Evolutionary conservation across 2,329 filamentous ascomycete genomes (phyloP).

Genomic region (Clonostachys chloroleuca): DNA sequence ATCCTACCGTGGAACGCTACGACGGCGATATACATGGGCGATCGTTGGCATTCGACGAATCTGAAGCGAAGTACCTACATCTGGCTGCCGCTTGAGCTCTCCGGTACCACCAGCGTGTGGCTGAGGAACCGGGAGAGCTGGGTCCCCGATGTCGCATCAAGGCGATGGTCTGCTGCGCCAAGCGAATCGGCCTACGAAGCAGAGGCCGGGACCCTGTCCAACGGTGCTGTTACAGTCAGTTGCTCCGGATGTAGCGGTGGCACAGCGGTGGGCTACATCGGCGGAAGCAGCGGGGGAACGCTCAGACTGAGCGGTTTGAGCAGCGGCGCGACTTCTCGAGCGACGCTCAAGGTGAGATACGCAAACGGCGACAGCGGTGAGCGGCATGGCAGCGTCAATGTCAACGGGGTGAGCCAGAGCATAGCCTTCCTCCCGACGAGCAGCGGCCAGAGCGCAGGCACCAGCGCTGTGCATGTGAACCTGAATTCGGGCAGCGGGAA

Average conservation of each 20-base stretch:
- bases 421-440: slow-evolving; percentile 50
- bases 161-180: slow-evolving; percentile 36
- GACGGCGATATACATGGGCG: slow-evolving; percentile 58
- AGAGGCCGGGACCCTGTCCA: slow-evolving; percentile 37
- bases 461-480: slow-evolving; percentile 40
- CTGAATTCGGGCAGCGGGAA: slow-evolving; percentile 41
- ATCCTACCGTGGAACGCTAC: slow-evolving; percentile 38
- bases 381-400: slow-evolving; percentile 46
- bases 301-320: slow-evolving; percentile 44
- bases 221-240: slow-evolving; percentile 35
- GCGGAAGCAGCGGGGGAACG: slow-evolving; percentile 38
- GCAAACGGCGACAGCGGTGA: slow-evolving; percentile 49
- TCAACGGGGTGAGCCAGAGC: slow-evolving; percentile 47
- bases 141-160: slow-evolving; percentile 37
- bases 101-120: slow-evolving; percentile 39
- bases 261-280: slow-evolving; percentile 48
- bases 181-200: slow-evolving; percentile 45
- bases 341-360: slow-evolving; percentile 50
- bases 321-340: slow-evolving; percentile 31
- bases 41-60: slow-evolving; percentile 60
- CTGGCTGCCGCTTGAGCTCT: slow-evolving; percentile 56
- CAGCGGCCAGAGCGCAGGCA: slow-evolving; percentile 31
- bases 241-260: slow-evolving; percentile 48
- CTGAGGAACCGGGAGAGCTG: slow-evolving; percentile 51
- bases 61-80: slow-evolving; percentile 58